Conservation (phyloP, 352 stramenopile genomes). For the Phytophthora crassamura region DNA sequence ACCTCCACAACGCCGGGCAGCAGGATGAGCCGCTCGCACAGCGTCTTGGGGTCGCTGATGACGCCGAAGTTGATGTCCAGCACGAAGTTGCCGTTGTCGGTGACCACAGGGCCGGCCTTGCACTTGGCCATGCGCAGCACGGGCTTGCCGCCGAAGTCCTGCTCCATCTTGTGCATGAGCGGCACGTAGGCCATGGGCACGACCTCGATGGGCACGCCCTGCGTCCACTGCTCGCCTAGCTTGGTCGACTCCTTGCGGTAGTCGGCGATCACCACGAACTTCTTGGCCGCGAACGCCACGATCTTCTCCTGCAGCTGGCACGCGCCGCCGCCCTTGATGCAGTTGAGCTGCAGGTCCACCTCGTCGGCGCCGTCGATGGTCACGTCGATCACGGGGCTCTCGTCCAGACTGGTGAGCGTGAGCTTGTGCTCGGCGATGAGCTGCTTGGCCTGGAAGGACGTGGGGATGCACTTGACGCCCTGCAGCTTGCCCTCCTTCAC, state of each 20-base stretch:
- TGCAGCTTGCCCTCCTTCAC: constrained; percentile 91
- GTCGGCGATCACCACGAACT: constrained; percentile 98
- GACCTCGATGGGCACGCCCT: constrained; percentile 97
- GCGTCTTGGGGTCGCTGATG: constrained; percentile 69
- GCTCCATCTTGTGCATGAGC: constrained; percentile 79
- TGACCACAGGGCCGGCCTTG: constrained; percentile 97
- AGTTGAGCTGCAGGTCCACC: constrained; percentile 97
- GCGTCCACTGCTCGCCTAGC: constrained; percentile 89
- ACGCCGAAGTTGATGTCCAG: constrained; percentile 89
- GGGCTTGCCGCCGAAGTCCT: constrained; percentile 56
- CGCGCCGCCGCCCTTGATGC: constrained; percentile 98
- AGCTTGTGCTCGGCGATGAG: constrained; percentile 86
- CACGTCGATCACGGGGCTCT: constrained; percentile 94
- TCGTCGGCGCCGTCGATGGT: constrained; percentile 99
- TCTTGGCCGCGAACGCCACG: constrained; percentile 94
- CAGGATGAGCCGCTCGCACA: constrained; percentile 78
- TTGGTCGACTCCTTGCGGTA: constrained; percentile 92
- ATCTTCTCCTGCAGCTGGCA: constrained; percentile 96
- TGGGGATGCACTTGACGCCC: constrained; percentile 97
- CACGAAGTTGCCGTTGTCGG: constrained; percentile 96
- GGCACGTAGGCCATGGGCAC: constrained; percentile 97
- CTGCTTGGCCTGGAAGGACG: constrained; percentile 97
- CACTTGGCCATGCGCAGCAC: constrained; percentile 86
- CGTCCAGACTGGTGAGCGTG: constrained; percentile 81
- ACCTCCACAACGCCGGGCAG: constrained; percentile 90